A percentile compares a stretch with the other conserved stretches of the same genome.
Evolutionary conservation across 2,329 filamentous ascomycete genomes (phyloP).

Genomic region (Trichoderma sp.): DNA sequence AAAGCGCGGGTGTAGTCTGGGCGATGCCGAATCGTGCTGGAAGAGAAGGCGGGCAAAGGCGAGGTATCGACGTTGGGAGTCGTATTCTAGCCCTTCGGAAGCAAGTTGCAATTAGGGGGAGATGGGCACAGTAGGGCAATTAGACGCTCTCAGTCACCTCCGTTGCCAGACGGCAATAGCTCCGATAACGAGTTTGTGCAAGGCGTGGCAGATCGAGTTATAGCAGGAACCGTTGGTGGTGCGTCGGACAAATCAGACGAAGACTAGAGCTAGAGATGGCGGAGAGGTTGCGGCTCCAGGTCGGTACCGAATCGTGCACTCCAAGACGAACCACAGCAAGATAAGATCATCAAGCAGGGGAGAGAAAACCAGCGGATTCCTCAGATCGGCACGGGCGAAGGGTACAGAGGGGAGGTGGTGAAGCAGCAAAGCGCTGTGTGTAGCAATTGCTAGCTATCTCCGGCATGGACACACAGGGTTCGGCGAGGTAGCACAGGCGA

Average conservation of each 20-base stretch:
- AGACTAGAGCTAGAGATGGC: constrained; percentile 10
- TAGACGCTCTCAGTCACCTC: background rate
- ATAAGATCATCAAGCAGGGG: background rate
- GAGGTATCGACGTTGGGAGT: background rate
- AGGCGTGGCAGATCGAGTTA: constrained; percentile 20
- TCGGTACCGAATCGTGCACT: background rate
- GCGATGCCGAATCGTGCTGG: constrained; percentile 1
- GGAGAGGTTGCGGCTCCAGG: constrained; percentile 12
- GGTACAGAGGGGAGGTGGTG: background rate
- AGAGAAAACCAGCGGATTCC: background rate
- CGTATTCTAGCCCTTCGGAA: background rate
- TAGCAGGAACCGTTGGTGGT: background rate
- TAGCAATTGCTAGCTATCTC: constrained; percentile 25
- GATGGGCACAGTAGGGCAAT: background rate
- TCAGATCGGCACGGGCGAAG: background rate
- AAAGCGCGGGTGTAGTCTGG: background rate
- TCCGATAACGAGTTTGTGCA: background rate
- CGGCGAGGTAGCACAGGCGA: constrained; percentile 19
- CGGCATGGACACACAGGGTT: constrained; percentile 17
- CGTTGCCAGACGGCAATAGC: background rate
- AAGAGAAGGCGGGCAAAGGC: background rate
- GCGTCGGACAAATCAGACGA: constrained; percentile 8
- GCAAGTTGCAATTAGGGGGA: background rate
- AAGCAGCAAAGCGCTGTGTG: constrained; percentile 4
- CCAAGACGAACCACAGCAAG: background rate